Evolutionary conservation across 805 yeast species (phyloP).

Genomic region (Pichia californica): DNA sequence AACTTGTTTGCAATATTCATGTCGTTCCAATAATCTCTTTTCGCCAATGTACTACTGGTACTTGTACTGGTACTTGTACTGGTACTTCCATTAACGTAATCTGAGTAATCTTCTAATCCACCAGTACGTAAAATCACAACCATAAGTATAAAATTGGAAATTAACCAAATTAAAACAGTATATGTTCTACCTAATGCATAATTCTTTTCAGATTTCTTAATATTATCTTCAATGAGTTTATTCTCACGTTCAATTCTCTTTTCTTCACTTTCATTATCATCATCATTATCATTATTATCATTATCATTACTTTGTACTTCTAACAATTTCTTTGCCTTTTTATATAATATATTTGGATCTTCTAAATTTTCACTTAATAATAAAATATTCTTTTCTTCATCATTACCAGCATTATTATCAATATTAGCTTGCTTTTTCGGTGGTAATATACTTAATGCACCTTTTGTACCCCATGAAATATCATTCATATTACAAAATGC

Average conservation of each 20-base stretch:
- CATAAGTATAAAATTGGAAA: constrained; percentile 70
- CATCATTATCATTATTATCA: constrained; percentile 33
- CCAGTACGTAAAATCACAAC: constrained; percentile 81
- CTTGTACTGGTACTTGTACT: constrained; percentile 22
- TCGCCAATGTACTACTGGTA: constrained; percentile 23
- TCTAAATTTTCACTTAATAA: constrained; percentile 25
- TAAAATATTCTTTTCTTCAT: constrained; percentile 18
- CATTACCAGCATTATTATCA: neutral
- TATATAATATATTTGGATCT: constrained; percentile 26
- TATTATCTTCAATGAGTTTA: constrained; percentile 1
- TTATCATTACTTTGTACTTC: constrained; percentile 14
- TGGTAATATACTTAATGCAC: constrained; percentile 54
- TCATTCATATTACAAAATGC: constrained; percentile 96
- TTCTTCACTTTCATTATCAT: constrained; percentile 45
- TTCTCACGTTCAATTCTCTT: constrained; percentile 27
- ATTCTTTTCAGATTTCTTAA: constrained; percentile 43
- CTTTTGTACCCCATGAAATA: constrained; percentile 96
- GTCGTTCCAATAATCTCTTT: constrained; percentile 18
- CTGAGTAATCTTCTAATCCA: constrained; percentile 48
- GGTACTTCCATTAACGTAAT: constrained; percentile 13
- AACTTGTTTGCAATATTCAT: constrained; percentile 37
- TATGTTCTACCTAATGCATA: constrained; percentile 86
- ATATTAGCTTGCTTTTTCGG: constrained; percentile 53
- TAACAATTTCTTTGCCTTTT: constrained; percentile 20
- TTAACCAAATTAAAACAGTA: constrained; percentile 83